These are phyloP conservation scores for Salmacisia buchloeana DNA, from an alignment of 1,284 basidiomycete species.

Conservation along the genomic window DNA sequence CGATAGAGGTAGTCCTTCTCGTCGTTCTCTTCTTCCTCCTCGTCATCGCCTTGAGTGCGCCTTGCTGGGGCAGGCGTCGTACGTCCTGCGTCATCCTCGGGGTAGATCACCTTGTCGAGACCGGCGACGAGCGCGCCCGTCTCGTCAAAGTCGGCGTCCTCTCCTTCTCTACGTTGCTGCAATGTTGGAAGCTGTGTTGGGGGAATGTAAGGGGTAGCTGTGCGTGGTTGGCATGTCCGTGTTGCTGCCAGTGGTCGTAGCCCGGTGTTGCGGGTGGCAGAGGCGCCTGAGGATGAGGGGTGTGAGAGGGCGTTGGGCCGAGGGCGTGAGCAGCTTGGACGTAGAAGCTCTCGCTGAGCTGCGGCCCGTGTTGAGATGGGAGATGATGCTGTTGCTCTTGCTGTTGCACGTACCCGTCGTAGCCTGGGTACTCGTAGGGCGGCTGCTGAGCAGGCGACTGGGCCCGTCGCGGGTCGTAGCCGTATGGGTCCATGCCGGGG, in stretches of 20 bases:
- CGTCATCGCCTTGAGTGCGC: background rate
- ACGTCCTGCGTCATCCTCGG: background rate
- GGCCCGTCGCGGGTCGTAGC: slow-evolving; percentile 1
- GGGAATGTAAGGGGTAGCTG: slow-evolving; percentile 1
- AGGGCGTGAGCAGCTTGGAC: slow-evolving; percentile 35
- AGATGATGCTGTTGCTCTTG: slow-evolving; percentile 16
- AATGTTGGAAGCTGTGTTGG: too few relatives aligned
- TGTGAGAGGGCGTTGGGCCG: background rate
- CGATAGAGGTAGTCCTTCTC: slow-evolving; percentile 8
- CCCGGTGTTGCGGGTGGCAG: slow-evolving; percentile 1
- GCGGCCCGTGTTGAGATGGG: slow-evolving; percentile 19
- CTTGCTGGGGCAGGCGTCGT: background rate
- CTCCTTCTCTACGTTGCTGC: too few relatives aligned
- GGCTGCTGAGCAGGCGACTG: slow-evolving; percentile 7
- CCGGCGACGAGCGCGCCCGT: slow-evolving; percentile 1
- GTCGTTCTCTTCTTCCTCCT: background rate
- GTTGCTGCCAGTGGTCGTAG: background rate
- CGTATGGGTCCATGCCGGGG: background rate
- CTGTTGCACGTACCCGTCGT: slow-evolving; percentile 1
- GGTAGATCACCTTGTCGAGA: slow-evolving; percentile 3
- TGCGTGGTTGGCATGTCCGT: background rate
- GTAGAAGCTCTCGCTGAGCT: slow-evolving; percentile 41
- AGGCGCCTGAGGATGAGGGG: background rate
- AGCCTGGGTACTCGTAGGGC: slow-evolving; percentile 7
- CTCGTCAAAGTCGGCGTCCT: background rate